A percentile compares a stretch with the other conserved stretches of the same genome.
Conservation (phyloP, 768 basidiomycete species). For the Amanita fuliginea region DNA sequence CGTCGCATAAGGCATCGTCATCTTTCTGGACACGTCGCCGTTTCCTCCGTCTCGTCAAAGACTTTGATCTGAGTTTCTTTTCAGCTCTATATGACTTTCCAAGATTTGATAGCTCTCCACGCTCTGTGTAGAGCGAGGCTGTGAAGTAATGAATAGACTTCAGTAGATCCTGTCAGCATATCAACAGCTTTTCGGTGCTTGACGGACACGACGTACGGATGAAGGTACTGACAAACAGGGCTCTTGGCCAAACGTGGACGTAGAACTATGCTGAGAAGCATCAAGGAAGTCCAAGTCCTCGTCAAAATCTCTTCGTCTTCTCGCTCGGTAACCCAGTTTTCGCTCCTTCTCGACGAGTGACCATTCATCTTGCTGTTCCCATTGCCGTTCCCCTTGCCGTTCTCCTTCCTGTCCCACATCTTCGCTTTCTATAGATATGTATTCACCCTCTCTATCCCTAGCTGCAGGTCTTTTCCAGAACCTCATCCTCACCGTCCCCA, state of each 20-base stretch:
- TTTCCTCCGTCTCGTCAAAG: constrained; percentile 12
- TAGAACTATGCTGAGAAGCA: constrained; percentile 10
- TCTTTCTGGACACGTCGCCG: background rate
- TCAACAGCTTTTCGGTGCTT: constrained; percentile 4
- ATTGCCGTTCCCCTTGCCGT: constrained; percentile 1
- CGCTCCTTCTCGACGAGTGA: constrained; percentile 11
- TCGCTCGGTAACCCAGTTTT: constrained; percentile 16
- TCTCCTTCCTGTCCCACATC: background rate
- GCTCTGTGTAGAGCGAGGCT: constrained; percentile 44
- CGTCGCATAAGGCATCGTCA: too few relatives aligned
- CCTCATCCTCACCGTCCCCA: constrained; percentile 19
- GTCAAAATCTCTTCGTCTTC: constrained; percentile 34
- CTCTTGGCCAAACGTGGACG: background rate
- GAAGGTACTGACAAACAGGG: constrained; percentile 23
- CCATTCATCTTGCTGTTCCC: constrained; percentile 5
- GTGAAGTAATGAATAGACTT: constrained; percentile 39
- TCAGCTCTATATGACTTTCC: constrained; percentile 29
- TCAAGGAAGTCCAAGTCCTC: constrained; percentile 43
- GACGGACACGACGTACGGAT: constrained; percentile 28
- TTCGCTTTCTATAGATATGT: constrained; percentile 7
- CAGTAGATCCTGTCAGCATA: constrained; percentile 30
- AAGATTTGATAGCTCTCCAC: constrained; percentile 35
- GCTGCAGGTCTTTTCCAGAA: background rate
- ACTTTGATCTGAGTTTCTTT: constrained; percentile 33
- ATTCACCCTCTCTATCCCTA: constrained; percentile 5